Evolutionary conservation across 2,329 filamentous ascomycete species (phyloP).

Genomic region (Domatiomyces globalis): DNA sequence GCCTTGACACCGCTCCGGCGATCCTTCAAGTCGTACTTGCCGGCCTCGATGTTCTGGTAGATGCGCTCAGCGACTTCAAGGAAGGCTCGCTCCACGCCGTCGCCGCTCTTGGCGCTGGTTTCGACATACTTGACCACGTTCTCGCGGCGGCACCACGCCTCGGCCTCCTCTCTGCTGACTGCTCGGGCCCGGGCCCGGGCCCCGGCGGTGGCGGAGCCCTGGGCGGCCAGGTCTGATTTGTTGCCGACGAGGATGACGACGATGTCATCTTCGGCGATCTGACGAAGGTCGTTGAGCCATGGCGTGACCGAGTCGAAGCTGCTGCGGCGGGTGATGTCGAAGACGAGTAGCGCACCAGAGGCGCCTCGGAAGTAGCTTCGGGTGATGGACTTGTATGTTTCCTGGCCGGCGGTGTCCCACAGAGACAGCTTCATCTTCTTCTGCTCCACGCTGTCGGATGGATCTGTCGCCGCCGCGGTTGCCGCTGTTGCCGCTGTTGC

Average conservation of each 20-base stretch:
- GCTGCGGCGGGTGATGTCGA: conserved; percentile 73
- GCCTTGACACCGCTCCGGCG: conserved; percentile 79
- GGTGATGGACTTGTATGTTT: conserved; percentile 94
- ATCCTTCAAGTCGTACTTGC: conserved; percentile 88
- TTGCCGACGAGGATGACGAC: conserved; percentile 92
- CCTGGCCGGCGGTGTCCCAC: conserved; percentile 94
- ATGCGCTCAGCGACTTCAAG: conserved; percentile 88
- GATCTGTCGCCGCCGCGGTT: background rate
- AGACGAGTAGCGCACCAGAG: conserved; percentile 68
- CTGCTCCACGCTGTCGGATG: conserved; percentile 8
- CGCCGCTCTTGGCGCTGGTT: conserved; percentile 88
- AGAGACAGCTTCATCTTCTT: conserved; percentile 40
- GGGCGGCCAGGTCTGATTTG: conserved; percentile 63
- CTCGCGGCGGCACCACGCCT: conserved; percentile 76
- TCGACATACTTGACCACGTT: conserved; percentile 88
- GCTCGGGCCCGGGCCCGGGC: conserved; percentile 43
- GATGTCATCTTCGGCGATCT: conserved; percentile 91
- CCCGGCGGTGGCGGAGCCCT: conserved; percentile 26
- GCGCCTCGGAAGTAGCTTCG: conserved; percentile 83
- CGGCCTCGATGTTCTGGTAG: conserved; percentile 91
- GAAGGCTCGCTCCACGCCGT: conserved; percentile 87
- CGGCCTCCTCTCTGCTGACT: conserved; percentile 68
- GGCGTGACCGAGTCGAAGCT: conserved; percentile 81
- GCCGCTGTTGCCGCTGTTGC: conserved; percentile 5
- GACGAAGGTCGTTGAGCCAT: conserved; percentile 86